Conservation (phyloP, 2,329 filamentous ascomycete species). For the Trichophyton rubrum region DNA sequence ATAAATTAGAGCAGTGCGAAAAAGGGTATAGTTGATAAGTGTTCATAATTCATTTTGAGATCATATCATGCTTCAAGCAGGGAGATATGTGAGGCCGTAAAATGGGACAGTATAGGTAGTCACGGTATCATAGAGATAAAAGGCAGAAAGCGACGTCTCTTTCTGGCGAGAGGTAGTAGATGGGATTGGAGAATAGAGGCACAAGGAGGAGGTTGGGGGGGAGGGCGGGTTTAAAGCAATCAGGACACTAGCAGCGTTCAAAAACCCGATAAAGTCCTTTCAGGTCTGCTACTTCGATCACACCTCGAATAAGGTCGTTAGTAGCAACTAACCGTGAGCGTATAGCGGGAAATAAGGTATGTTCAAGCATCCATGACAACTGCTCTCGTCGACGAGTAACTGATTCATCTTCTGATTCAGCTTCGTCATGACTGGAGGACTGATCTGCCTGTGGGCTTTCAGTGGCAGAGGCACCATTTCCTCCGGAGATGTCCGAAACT, state of each 20-base stretch:
- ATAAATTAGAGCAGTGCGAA: neutral
- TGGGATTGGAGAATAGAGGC: neutral
- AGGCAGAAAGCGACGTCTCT: too few relatives aligned
- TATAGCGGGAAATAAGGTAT: constrained; percentile 81
- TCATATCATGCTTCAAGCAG: neutral
- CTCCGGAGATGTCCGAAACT: neutral
- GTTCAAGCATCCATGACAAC: constrained; percentile 64
- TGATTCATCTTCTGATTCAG: constrained; percentile 38
- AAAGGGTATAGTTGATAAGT: neutral
- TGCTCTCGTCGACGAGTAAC: constrained; percentile 45
- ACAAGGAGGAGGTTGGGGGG: too few relatives aligned
- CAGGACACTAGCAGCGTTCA: constrained; percentile 62
- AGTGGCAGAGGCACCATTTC: neutral
- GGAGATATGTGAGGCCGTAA: neutral
- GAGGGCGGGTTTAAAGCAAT: too few relatives aligned
- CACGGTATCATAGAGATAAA: too few relatives aligned
- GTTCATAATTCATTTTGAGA: neutral
- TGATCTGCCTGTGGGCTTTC: constrained; percentile 15
- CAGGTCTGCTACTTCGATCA: constrained; percentile 79
- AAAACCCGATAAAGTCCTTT: constrained; percentile 92
- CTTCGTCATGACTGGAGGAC: constrained; percentile 22
- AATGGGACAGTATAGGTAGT: neutral
- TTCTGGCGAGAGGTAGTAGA: neutral
- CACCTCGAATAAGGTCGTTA: constrained; percentile 57
- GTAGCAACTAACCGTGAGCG: constrained; percentile 74